Conservation (phyloP, 1,139 yeast species). For the Candida neerlandica region DNA sequence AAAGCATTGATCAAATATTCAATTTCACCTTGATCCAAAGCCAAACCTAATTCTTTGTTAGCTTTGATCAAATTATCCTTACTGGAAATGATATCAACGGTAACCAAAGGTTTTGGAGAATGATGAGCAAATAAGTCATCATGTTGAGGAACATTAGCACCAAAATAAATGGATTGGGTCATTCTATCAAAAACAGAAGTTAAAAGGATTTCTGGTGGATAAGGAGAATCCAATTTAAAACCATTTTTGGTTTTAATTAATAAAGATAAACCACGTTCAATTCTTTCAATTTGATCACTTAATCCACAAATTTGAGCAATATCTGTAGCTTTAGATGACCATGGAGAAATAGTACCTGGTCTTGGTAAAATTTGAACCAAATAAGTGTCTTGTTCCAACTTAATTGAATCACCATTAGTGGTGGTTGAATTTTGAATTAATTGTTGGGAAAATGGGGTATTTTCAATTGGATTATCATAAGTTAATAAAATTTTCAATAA, state of each 20-base stretch:
- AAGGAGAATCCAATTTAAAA: conserved; percentile 50
- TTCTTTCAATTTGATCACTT: conserved; percentile 66
- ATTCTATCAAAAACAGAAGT: conserved; percentile 87
- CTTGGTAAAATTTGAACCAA: conserved; percentile 85
- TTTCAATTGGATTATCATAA: conserved; percentile 72
- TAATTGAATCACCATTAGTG: conserved; percentile 27
- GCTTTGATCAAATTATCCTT: conserved; percentile 69
- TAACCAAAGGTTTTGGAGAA: conserved; percentile 81
- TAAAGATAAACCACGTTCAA: conserved; percentile 87
- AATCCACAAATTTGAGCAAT: conserved; percentile 90
- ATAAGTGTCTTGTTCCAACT: conserved; percentile 53
- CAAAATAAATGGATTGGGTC: conserved; percentile 76
- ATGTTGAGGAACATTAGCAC: conserved; percentile 55
- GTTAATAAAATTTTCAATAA: conserved; percentile 67
- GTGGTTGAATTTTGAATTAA: conserved; percentile 38
- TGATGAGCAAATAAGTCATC: conserved; percentile 78
- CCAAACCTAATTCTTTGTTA: conserved; percentile 84
- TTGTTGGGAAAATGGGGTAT: conserved; percentile 50
- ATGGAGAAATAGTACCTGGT: conserved; percentile 95
- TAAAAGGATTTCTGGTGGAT: conserved; percentile 44
- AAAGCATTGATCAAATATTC: conserved; percentile 85
- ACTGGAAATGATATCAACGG: conserved; percentile 64
- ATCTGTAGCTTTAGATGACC: conserved; percentile 99
- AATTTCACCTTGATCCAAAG: conserved; percentile 90
- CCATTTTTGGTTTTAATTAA: conserved; percentile 70